Conservation (phyloP, 805 yeast genomes). For the Metschnikowia dekortorum region DNA sequence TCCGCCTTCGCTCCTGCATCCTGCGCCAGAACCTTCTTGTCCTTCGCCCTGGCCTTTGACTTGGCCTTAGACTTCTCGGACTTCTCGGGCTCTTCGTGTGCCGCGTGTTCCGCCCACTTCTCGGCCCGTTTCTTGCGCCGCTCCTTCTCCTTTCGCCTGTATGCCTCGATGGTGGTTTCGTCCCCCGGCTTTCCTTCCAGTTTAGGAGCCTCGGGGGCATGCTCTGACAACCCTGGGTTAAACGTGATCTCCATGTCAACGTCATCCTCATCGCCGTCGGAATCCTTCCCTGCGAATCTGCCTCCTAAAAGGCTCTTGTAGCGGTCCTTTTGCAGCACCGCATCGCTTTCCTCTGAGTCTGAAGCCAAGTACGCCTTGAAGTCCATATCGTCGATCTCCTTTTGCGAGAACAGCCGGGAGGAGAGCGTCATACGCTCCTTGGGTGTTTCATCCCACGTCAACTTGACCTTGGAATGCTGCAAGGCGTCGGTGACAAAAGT, state of each 20-base stretch:
- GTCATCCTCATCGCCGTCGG: conserved; percentile 49
- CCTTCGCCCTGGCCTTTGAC: conserved; percentile 24
- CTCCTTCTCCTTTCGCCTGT: conserved; percentile 87
- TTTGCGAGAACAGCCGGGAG: conserved; percentile 76
- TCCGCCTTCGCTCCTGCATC: conserved; percentile 49
- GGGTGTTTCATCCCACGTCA: conserved; percentile 99
- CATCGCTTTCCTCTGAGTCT: conserved; percentile 36
- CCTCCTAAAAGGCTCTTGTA: conserved; percentile 56
- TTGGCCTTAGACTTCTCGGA: conserved; percentile 3
- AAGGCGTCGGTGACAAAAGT: conserved; percentile 90
- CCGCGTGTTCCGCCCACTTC: conserved; percentile 58
- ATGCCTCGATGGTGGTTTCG: conserved; percentile 72
- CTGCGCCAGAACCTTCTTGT: conserved; percentile 1
- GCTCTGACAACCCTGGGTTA: conserved; percentile 69
- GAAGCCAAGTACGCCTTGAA: conserved; percentile 88
- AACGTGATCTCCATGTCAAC: conserved; percentile 95
- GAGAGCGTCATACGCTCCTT: conserved; percentile 76
- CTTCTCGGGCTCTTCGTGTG: conserved; percentile 43
- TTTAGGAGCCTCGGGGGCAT: conserved; percentile 7
- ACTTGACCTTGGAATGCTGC: conserved; percentile 91
- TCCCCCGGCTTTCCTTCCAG: conserved; percentile 38
- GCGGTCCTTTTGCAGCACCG: conserved; percentile 44
- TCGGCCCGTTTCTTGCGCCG: conserved; percentile 84
- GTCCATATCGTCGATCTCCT: conserved; percentile 87
- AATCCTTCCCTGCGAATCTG: conserved; percentile 31